These are phyloP conservation scores for Pseudogymnoascus sp. DNA, from an alignment of 2,329 filamentous ascomycete genomes.

Conservation along the genomic window DNA sequence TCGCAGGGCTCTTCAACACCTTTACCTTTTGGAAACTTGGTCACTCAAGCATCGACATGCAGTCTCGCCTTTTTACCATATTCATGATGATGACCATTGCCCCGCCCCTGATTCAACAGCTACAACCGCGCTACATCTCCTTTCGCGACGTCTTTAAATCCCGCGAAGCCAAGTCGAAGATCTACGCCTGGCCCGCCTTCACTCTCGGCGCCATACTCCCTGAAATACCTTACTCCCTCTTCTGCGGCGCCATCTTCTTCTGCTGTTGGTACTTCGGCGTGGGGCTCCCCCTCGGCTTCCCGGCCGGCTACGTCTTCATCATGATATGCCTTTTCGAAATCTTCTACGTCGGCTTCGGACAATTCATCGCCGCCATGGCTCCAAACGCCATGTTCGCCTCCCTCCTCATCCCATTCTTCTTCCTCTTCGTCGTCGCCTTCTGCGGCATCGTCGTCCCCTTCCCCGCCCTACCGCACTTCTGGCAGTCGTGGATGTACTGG, in stretches of 20 bases:
- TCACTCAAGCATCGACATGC: slow-evolving; percentile 51
- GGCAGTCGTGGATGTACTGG: slow-evolving; percentile 60
- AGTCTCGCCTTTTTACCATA: slow-evolving; percentile 63
- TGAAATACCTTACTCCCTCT: slow-evolving; percentile 62
- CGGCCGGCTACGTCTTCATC: slow-evolving; percentile 53
- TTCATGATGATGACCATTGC: slow-evolving; percentile 69
- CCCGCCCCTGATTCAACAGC: slow-evolving; percentile 65
- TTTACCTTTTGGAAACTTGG: slow-evolving; percentile 62
- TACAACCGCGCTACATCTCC: slow-evolving; percentile 62
- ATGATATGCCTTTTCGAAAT: slow-evolving; percentile 53
- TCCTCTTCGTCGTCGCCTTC: slow-evolving; percentile 63
- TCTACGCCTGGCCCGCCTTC: slow-evolving; percentile 69
- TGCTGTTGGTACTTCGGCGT: slow-evolving; percentile 53
- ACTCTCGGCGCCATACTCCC: slow-evolving; percentile 57
- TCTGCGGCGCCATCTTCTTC: slow-evolving; percentile 60
- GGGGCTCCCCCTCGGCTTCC: slow-evolving; percentile 49
- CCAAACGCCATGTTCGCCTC: slow-evolving; percentile 62
- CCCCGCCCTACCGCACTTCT: slow-evolving; percentile 51
- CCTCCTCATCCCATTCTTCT: slow-evolving; percentile 60
- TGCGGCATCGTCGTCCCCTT: slow-evolving; percentile 64
- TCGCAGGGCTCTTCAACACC: slow-evolving; percentile 53
- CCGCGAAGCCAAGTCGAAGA: slow-evolving; percentile 65
- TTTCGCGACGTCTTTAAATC: slow-evolving; percentile 60
- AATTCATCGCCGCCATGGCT: slow-evolving; percentile 58
- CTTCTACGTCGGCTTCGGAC: slow-evolving; percentile 58